Base-by-base conservation (phyloP, 345 rosid genomes). In the Pistacia vera region DNA sequence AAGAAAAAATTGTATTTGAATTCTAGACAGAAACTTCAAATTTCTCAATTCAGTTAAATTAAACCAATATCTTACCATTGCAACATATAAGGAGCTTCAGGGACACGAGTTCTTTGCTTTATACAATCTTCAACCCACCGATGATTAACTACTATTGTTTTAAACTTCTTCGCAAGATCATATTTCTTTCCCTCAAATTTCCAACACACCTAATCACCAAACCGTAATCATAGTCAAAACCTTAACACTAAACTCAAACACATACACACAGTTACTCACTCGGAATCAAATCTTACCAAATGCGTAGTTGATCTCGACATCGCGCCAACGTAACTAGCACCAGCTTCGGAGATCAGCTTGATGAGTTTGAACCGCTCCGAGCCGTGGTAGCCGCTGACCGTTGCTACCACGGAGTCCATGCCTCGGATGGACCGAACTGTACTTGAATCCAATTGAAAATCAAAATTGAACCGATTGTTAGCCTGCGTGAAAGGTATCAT, bases 351-450 rank as follows among this genome's bases (percentile, higher is more conserved):
- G 52, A 96, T 88, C 48, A 93, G 90, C 85, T 90, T 92, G 78
- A 96, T 96, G 77, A 96, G 97, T 60, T 89, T 85, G 80, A 93
- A 91, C 55, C 97, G 88, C 75, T 88, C 95, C 13, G 86, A 70
- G 4, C 97, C 98, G 16, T 88, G 89, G 85, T 93, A 96, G 1
- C 99, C 99, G 66, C 95, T 93, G 3, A 93, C 97, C 0, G 98
- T 87, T n/a, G 95, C 98, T 11, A 96, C 89, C 76, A 96, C 97
- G 6, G 89, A 79, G 35, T 91, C 95, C 99, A 96, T 93, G 46
- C 90, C 93, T 81, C 64, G 66, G 73, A 82, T 72, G 11, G 75
- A 71, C 66, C 63, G 5, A 79, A 44, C 78, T 71, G 68, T 38
- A 57, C 30, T 12, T 33, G 44, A 73, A 55, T 17, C 49, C 18